Evolutionary conservation across 176 grass and related monocot species (phyloP), one percentile per base, ranked within the genome.

Genomic region (Ensete ventricosum): DNA sequence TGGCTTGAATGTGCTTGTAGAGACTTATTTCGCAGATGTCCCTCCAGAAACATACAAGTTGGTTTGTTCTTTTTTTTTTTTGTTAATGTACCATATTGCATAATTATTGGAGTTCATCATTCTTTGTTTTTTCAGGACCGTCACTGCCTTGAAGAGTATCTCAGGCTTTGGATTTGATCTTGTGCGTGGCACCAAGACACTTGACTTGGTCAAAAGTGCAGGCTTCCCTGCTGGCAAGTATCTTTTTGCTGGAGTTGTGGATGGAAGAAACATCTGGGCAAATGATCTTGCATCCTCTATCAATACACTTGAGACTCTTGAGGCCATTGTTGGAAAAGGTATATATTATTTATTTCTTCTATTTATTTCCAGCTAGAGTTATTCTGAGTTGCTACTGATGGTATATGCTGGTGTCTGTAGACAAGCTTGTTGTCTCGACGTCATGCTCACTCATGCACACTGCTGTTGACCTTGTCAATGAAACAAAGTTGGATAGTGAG

Each of bases 391-490:
- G 21, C 23, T 8, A 13, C 66, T 83, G 55, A 77, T 50, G 2
- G 16, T 22, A 17, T n/a, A 62, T 76, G 54, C 27, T 62, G 74
- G 70, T 86, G 50, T 73, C 19, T 84, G 71, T 62, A 96, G 93
- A 92, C 71, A 96, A 92, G 81, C 89, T 96, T 75, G 93, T 96
- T 19, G 89, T 92, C 14, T 96, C 93, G 0, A 96, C 93, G 64
- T 96, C 93, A 25, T 96, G 89, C 83, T 96, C 93, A 62, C 93
- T 96, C 55, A 86, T 88, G 89, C 93, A 96, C 89, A 96, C 93
- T 14, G 93, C 89, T 64, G 93, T 92, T 64, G 93, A 96, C 82
- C 93, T 96, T 88, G 81, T 90, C 4, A 96, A 96, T 12, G 89
- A 96, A 85, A 92, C 89, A 72, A 96, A 96, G 87, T 86, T 96